These are phyloP conservation scores for carrot (Daucus carota) DNA, from an alignment of 129 eudicot genomes.

Conservation along the genomic window DNA sequence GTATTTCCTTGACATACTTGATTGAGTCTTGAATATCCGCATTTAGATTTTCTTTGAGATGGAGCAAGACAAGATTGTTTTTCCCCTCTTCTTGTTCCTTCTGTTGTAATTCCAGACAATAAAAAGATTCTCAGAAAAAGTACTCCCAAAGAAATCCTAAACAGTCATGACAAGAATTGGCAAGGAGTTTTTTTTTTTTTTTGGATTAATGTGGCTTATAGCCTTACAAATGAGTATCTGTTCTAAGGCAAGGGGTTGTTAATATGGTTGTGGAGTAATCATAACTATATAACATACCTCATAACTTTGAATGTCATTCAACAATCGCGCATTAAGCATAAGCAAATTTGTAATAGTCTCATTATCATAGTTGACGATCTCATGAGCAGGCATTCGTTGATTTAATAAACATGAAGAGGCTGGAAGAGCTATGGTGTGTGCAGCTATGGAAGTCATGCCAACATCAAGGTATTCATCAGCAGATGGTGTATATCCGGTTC, in stretches of 20 bases:
- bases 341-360: conserved; percentile 44
- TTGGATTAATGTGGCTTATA: no score
- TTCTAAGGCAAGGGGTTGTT: no score
- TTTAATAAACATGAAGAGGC: conserved; percentile 36
- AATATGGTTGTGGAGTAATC: neutral
- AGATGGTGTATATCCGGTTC: conserved; percentile 42
- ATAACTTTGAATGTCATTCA: conserved; percentile 63
- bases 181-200: no score
- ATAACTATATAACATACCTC: conserved; percentile 22
- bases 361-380: conserved; percentile 26
- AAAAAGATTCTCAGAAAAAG: no score
- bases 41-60: conserved; percentile 35
- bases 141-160: neutral
- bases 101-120: conserved; percentile 18
- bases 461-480: conserved; percentile 44
- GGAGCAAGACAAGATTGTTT: conserved; percentile 46
- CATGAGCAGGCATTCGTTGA: conserved; percentile 19
- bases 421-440: conserved; percentile 42
- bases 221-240: no score
- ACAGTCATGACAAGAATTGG: neutral
- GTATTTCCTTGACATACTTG: conserved; percentile 18
- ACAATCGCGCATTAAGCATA: conserved; percentile 45
- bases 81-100: conserved; percentile 55
- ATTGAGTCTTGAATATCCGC: conserved; percentile 37
- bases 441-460: conserved; percentile 58